phyloP scores from a whole-genome alignment of 1,284 basidiomycete genomes.

The Fomitopsis pinicola region DNA sequence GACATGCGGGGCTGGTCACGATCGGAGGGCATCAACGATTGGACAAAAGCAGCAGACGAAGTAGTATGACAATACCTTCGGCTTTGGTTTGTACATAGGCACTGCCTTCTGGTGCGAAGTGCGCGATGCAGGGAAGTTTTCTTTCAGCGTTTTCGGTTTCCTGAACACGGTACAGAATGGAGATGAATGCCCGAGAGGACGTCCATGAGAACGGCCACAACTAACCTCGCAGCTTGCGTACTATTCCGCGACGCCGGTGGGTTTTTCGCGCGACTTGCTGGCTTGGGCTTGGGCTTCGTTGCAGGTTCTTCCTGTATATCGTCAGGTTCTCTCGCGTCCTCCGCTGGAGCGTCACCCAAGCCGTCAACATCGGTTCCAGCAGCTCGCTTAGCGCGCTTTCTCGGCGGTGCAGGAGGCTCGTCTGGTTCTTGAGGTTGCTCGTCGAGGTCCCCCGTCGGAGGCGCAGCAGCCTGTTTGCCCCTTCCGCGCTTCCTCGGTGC shows the following conservation, averaged over 20 bases:
- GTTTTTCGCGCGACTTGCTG: neutral
- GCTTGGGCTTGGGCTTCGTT: neutral
- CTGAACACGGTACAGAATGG: neutral
- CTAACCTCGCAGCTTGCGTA: neutral
- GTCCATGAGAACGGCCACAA: neutral
- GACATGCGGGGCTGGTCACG: slow-evolving; percentile 17
- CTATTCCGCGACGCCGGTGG: neutral
- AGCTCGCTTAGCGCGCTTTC: neutral
- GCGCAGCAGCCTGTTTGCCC: neutral
- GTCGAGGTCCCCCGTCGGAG: neutral
- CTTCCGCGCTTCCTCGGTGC: neutral
- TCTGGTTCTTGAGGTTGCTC: neutral
- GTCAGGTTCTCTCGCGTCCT: neutral
- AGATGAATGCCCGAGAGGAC: neutral
- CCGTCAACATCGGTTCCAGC: neutral
- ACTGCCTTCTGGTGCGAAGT: slow-evolving; percentile 4
- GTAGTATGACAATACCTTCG: slow-evolving; percentile 10
- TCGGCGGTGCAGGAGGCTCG: neutral
- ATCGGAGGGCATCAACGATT: neutral
- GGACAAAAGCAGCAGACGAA: neutral
- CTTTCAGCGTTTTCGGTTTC: neutral
- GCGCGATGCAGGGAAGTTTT: neutral
- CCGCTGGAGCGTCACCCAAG: neutral
- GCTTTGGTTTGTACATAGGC: slow-evolving; percentile 14
- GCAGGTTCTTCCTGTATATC: neutral